Base-by-base conservation (phyloP, 257 asterid genomes). In the Anisodus tanguticus region DNA sequence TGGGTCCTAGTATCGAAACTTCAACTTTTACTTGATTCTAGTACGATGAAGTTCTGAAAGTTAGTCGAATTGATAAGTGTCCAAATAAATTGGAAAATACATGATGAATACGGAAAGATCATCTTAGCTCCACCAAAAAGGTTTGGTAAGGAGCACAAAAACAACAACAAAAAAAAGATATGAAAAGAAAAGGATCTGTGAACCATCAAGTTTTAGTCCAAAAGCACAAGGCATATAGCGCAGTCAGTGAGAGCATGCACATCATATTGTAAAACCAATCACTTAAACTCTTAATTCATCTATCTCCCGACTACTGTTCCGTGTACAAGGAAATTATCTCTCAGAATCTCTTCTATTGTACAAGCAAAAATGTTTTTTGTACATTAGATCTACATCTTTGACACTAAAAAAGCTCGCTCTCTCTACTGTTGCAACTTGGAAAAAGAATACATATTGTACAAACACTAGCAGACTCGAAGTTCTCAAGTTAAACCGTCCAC, bases 401-500 rank as follows among this genome's bases (percentile, higher is more conserved):
- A 77, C 63, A 54, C 57, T 51, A 47, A 19, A 68, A 72, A 59
- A 47, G 41, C 80, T 82, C 26, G 35, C 41, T 53, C 35, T 58
- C 80, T 68, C 31, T 16, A 67, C 71, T 26, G 59, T 69, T 55
- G 84, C 77, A 8, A 45, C 62, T 67, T 58, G 47, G 60, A 39
- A 68, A 82, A 17, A 82, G 53, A 51, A 82, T 59, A 82, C 80
- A 82, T 74, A 68, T 49, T 68, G 80, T 82, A 82, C 85, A 82
- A 17, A 60, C 51, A 51, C 53, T 17, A 58, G 80, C 8, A 68
- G 85, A 74, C 49, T 51, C 67, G 39, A 82, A 37, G 31, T 26
- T 31, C 7, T 16, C 37, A 19, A 16, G 69, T 35, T 59, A 71
- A 9, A 26, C 74, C 64, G 9, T 51, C 63, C 43, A 37, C 31